Conservation (phyloP, 768 basidiomycete species). For the Termitomyces sp. region DNA sequence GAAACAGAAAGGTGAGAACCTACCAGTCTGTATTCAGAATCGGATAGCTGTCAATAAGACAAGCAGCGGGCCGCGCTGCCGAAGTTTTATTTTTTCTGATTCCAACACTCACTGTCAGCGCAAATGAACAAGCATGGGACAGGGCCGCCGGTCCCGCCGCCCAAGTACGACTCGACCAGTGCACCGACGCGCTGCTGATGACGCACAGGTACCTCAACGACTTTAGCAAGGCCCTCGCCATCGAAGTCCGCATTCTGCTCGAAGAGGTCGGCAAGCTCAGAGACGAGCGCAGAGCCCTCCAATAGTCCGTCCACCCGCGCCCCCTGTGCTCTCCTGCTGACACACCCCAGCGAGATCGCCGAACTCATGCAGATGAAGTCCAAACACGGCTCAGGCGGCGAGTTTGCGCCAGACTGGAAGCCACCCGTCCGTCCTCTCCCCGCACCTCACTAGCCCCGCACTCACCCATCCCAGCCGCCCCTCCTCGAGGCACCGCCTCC, state of each 20-base stretch:
- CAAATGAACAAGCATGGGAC: conserved; percentile 10
- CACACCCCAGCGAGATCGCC: conserved; percentile 61
- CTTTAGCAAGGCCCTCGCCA: conserved; percentile 77
- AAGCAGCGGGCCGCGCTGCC: too few species aligned
- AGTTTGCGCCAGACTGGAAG: conserved; percentile 71
- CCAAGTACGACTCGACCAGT: neutral
- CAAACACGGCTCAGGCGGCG: conserved; percentile 78
- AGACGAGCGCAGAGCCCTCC: conserved; percentile 67
- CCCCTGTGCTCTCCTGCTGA: neutral
- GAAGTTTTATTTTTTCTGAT: too few species aligned
- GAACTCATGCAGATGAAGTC: conserved; percentile 80
- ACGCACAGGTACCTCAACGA: conserved; percentile 71
- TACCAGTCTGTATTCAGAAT: too few species aligned
- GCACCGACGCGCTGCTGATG: neutral
- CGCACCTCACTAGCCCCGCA: too few species aligned
- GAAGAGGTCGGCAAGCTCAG: conserved; percentile 77
- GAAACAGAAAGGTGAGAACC: too few species aligned
- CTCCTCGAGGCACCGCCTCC: conserved; percentile 27
- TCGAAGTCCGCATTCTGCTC: conserved; percentile 73
- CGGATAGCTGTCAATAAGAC: too few species aligned
- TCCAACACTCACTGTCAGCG: too few species aligned
- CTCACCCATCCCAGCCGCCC: neutral
- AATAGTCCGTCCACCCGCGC: conserved; percentile 49
- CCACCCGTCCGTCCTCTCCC: conserved; percentile 39
- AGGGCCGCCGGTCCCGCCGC: conserved; percentile 11